Base-by-base conservation (phyloP, 257 asterid species). In the Verbena officinalis region DNA sequence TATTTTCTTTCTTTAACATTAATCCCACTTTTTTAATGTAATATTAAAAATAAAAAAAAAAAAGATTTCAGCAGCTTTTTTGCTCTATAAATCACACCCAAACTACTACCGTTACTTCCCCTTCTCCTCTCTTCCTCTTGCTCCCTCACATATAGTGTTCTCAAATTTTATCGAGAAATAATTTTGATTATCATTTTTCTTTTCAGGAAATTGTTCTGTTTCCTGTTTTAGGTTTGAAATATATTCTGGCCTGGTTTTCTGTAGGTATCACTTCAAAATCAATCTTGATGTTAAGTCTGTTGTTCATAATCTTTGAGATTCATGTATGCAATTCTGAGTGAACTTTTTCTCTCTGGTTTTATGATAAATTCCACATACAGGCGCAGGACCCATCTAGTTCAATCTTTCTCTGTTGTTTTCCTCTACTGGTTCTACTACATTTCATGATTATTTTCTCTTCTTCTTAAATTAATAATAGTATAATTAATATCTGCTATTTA, bases 341-440 rank as follows among this genome's bases (percentile, higher is more conserved):
- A 90, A 76, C 87, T 90, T 66, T 85, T 86, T 22, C 76, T 85
- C 59, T 90, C 85, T 13, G 92, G 88, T 86, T 94, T 78, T 86
- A 94, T 91, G 95, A 90, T 90, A 73, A 90, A 83, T 84, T 94
- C 99, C 66, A 88, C 96, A 21, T 81, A 89, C 55, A 73, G 89
- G 89, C 95, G 95, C 73, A 76, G 96, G 78, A 86, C 96, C 73
- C 97, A 89, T 73, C 64, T 89, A 52, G 97, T 93, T 80, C 97
- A 93, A 69, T 93, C 98, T 23, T 93, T 93, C 77, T 92, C 98
- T 0, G 97, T 93, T 65, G 96, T 89, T 55, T 93, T 93, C 51
- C 98, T 93, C 62, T 90, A 94, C 86, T 94, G 99, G 99, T 94
- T 94, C 40, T 91, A 94, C 71, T 94, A 43, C 86, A 91, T 94